Base-by-base conservation (phyloP, 2,329 filamentous ascomycete genomes). In the Lachnellula subtilissima region DNA sequence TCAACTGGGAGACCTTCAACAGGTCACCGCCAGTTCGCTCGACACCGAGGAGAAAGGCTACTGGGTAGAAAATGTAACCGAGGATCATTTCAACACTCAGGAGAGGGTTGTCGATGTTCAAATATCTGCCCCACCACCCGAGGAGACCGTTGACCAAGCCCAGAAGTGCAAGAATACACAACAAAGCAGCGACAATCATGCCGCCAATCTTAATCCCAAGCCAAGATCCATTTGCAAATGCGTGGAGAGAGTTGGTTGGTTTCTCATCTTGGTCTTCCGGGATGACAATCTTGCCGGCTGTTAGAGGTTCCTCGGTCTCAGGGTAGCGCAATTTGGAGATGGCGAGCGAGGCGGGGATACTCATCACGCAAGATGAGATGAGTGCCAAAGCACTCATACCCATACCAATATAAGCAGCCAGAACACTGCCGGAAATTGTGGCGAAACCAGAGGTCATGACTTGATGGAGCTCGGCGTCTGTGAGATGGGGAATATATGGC, bases 361-460 rank as follows among this genome's bases (percentile, higher is more conserved):
- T 92, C 92, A 97, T 97, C 71, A 96, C 91, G 70, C 91, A 96
- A 7, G 89, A 92, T 2, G 90, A 96, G 28, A 96, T 87, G 48
- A 97, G 78, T 3, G 89, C 91, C 71, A 95, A 88, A 0, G 89
- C 78, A 71, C 91, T 94, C 54, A 96, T 79, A 42, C 91, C 91
- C 66, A 96, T 84, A 28, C 79, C 77, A 61, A 96, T 92, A 72
- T 96, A 97, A 14, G 88, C 89, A 28, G 94, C 87, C 39, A 97
- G 77, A 12, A 95, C 89, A 66, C 86, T 91, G 59, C 92, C 92
- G 12, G 91, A 89, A 65, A 97, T 96, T 48, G 92, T 96, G 23
- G 92, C 91, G 65, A 95, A 96, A 60, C 91, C 92, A 63, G 88
- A 95, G 53, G 87, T 89, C 89, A 97, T 91, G 72, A 96, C 81